These are phyloP conservation scores for Trichophaea hybrida DNA, from an alignment of 2,329 filamentous ascomycete genomes.

Conservation along the genomic window DNA sequence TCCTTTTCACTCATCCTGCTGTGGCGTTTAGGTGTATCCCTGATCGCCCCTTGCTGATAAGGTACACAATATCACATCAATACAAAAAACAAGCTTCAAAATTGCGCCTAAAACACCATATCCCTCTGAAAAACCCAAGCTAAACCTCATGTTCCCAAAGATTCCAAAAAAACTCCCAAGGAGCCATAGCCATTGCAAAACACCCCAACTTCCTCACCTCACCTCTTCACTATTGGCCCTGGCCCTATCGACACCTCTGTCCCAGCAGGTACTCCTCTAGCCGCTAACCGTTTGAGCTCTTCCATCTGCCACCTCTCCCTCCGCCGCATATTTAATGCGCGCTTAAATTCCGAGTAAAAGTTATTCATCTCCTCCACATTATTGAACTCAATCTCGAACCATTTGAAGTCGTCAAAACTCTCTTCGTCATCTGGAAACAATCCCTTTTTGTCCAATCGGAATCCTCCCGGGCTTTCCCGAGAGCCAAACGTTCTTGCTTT, in stretches of 20 bases:
- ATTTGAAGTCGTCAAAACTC: conserved; percentile 10
- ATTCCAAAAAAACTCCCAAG: too few relatives aligned
- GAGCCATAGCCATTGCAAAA: too few relatives aligned
- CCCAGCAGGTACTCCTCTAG: background rate
- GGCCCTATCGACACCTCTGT: background rate
- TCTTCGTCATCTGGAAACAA: conserved; percentile 8
- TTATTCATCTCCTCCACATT: conserved; percentile 6
- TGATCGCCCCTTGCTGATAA: too few relatives aligned
- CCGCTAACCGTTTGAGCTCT: conserved; percentile 2
- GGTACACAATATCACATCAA: too few relatives aligned
- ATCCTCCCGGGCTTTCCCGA: background rate
- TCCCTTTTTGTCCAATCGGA: conserved; percentile 10
- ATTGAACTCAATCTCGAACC: conserved; percentile 14
- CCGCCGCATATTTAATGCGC: conserved; percentile 1
- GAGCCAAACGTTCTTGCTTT: conserved; percentile 7
- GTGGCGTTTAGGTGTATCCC: too few relatives aligned
- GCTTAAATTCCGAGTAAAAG: conserved; percentile 4
- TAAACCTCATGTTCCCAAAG: too few relatives aligned
- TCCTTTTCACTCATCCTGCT: too few relatives aligned
- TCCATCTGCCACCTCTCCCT: conserved; percentile 6
- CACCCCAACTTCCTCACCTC: too few relatives aligned
- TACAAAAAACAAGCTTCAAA: background rate
- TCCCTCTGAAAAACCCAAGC: background rate
- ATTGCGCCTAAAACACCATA: background rate
- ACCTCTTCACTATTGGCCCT: background rate